Evolutionary conservation across 2,329 filamentous ascomycete species (phyloP).

Genomic region (Blastomyces parvus): DNA sequence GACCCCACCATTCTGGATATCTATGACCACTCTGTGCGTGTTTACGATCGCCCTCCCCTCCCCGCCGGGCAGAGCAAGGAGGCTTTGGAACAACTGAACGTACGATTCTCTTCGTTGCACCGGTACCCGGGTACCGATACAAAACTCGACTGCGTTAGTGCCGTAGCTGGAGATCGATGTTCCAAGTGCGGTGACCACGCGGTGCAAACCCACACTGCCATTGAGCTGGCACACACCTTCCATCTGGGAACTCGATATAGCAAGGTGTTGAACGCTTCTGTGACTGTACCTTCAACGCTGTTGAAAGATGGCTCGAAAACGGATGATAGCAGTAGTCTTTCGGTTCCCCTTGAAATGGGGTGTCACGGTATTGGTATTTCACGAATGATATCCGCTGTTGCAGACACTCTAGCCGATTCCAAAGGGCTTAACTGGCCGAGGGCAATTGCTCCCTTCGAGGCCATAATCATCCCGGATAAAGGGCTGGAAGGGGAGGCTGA

Average conservation of each 20-base stretch:
- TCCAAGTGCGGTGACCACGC: slow-evolving; percentile 56
- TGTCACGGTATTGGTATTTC: slow-evolving; percentile 94
- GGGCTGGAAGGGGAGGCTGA: slow-evolving; percentile 42
- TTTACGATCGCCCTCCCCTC: slow-evolving; percentile 32
- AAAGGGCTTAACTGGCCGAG: slow-evolving; percentile 80
- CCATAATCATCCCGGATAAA: slow-evolving; percentile 53
- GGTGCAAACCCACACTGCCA: slow-evolving; percentile 59
- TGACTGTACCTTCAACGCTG: slow-evolving; percentile 30
- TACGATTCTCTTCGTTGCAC: slow-evolving; percentile 28
- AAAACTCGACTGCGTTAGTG: slow-evolving; percentile 54
- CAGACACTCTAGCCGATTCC: slow-evolving; percentile 61
- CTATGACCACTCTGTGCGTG: slow-evolving; percentile 34
- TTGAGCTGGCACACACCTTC: slow-evolving; percentile 94
- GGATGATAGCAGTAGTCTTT: slow-evolving; percentile 6
- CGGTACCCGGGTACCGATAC: slow-evolving; percentile 32
- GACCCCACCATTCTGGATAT: slow-evolving; percentile 27
- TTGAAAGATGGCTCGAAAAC: slow-evolving; percentile 13
- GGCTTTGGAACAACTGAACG: slow-evolving; percentile 18
- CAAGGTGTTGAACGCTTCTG: slow-evolving; percentile 56
- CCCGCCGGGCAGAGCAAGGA: slow-evolving; percentile 24
- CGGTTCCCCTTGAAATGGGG: slow-evolving; percentile 75
- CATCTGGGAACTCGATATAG: slow-evolving; percentile 86
- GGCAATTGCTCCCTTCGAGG: slow-evolving; percentile 75
- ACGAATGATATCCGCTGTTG: slow-evolving; percentile 77
- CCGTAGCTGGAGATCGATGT: slow-evolving; percentile 61